Percentiles rank a stretch among this genome's conserved stretches.
These are phyloP conservation scores for Apophysomyces ossiformis DNA, from an alignment of 371 early-diverging fungal species.

Conservation along the genomic window DNA sequence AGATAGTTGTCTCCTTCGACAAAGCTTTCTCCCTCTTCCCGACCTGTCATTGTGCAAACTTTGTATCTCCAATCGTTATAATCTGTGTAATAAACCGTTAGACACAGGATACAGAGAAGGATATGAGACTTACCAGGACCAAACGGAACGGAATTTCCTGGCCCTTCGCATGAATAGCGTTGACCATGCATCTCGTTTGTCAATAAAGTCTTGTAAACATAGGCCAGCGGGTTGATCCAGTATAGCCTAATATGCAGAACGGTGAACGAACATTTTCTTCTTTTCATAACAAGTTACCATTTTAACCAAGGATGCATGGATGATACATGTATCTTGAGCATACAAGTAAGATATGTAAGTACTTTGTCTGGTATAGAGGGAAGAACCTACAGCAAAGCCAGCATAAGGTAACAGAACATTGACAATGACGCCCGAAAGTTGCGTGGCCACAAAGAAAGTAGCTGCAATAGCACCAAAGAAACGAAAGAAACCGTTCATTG, in stretches of 20 bases:
- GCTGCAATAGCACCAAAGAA: constrained; percentile 52
- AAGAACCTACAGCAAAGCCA: constrained; percentile 36
- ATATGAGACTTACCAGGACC: constrained; percentile 38
- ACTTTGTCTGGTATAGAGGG: too few relatives aligned
- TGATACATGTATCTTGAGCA: too few relatives aligned
- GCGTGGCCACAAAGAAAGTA: constrained; percentile 52
- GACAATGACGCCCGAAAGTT: constrained; percentile 50
- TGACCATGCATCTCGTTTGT: constrained; percentile 76
- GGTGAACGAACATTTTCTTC: background rate
- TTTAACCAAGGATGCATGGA: constrained; percentile 1
- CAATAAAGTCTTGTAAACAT: constrained; percentile 71
- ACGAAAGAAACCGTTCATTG: constrained; percentile 54
- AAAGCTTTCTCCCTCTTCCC: constrained; percentile 50
- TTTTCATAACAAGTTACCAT: background rate
- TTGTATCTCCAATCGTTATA: constrained; percentile 61
- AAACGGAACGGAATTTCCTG: constrained; percentile 55
- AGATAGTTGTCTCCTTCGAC: constrained; percentile 69
- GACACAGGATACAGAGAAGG: background rate
- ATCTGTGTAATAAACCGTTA: background rate
- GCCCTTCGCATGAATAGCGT: constrained; percentile 54
- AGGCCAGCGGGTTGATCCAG: constrained; percentile 75
- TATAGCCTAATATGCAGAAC: background rate
- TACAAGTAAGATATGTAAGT: too few relatives aligned
- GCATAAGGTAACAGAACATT: constrained; percentile 50
- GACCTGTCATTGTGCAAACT: constrained; percentile 65